Evolutionary conservation across 805 yeast species (phyloP).

Genomic region (Cyberlindnera nakhonratchasimensis): DNA sequence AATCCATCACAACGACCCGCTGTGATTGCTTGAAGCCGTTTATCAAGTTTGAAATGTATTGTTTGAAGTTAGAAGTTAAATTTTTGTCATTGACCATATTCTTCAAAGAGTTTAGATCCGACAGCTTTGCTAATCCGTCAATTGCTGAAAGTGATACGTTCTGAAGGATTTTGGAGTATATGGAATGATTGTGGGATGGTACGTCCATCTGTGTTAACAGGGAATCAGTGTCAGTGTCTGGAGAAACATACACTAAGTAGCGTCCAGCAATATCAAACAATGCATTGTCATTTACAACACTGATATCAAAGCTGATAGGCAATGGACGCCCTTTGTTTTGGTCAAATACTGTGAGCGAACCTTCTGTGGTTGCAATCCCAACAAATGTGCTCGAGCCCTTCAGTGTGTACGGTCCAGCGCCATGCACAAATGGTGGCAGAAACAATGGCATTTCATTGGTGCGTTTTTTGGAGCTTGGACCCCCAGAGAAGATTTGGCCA

Average conservation of each 20-base stretch:
- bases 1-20: conserved; percentile 45
- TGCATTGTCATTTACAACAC: conserved; percentile 35
- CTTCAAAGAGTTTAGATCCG: conserved; percentile 34
- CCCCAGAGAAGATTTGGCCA: conserved; percentile 22
- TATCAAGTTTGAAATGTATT: conserved; percentile 17
- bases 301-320: conserved; percentile 18
- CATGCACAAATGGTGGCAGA: conserved; percentile 29
- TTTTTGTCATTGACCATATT: conserved; percentile 15
- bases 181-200: conserved; percentile 21
- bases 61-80: conserved; percentile 13
- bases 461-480: conserved; percentile 5
- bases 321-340: conserved; percentile 17
- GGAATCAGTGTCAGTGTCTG: conserved; percentile 1
- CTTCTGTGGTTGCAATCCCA: conserved; percentile 30
- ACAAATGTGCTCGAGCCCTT: conserved; percentile 22
- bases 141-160: conserved; percentile 49
- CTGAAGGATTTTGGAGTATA: conserved; percentile 35
- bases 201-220: conserved; percentile 18
- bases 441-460: conserved; percentile 16
- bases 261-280: conserved; percentile 41
- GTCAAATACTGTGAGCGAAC: conserved; percentile 28
- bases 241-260: conserved; percentile 37
- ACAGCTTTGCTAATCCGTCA: conserved; percentile 45
- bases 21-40: conserved; percentile 23
- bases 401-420: conserved; percentile 24